phyloP scores from a whole-genome alignment of 257 asterid genomes.

The Solanum pennellii region DNA sequence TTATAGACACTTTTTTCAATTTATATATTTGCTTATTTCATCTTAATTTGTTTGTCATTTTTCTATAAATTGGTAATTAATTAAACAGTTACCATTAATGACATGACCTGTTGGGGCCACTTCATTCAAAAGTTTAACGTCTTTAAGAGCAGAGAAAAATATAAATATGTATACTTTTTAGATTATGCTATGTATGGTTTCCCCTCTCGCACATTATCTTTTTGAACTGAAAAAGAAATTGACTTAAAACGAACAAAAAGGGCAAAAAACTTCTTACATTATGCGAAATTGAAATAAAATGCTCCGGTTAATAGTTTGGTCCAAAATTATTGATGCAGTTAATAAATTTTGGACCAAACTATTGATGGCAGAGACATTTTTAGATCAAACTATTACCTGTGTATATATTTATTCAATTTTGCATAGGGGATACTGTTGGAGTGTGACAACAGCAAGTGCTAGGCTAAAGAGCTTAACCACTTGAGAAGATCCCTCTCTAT shows the following conservation, averaged over 20 bases:
- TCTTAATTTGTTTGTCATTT: not conserved
- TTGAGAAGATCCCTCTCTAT: not conserved
- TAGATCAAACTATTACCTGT: not conserved
- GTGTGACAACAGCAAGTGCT: not conserved
- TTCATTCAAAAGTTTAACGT: not conserved
- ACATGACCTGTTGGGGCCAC: not conserved
- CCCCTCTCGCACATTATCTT: not conserved
- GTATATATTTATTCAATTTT: not conserved
- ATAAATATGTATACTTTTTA: not conserved
- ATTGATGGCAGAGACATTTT: not conserved
- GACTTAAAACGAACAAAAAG: not conserved
- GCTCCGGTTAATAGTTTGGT: no score
- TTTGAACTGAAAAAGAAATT: not conserved
- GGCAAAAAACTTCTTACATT: not conserved
- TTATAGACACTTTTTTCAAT: not conserved
- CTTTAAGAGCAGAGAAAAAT: not conserved
- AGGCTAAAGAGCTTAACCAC: not conserved
- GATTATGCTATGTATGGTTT: not conserved
- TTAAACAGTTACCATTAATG: not conserved
- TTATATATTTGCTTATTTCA: not conserved
- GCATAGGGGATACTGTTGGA: not conserved
- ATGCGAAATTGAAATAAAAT: not conserved
- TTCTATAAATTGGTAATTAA: not conserved
- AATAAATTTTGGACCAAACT: not conserved
- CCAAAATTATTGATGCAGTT: not conserved